These are phyloP conservation scores for Rhizopogon vesiculosus DNA, from an alignment of 768 basidiomycete species.

Conservation along the genomic window DNA sequence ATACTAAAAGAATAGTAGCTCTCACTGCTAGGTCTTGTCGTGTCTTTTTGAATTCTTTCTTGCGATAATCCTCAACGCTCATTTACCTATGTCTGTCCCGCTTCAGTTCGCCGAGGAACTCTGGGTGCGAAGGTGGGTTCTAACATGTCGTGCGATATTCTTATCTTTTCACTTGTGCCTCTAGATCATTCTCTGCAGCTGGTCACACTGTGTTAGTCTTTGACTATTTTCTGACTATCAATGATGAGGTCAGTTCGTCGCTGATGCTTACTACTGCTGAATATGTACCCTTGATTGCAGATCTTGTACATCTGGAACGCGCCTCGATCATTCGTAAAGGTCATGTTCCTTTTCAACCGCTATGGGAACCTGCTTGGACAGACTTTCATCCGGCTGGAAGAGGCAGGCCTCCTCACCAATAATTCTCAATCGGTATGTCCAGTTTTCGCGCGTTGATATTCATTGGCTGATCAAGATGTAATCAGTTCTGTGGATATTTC, in stretches of 20 bases:
- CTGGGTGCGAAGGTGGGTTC: not conserved
- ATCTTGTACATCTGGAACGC: conserved; percentile 7
- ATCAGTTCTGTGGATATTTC: conserved; percentile 14
- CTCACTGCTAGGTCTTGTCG: no score
- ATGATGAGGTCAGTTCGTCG: conserved; percentile 16
- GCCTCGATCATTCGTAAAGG: conserved; percentile 10
- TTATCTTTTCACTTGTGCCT: not conserved
- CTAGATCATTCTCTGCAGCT: conserved; percentile 9
- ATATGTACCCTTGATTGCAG: not conserved
- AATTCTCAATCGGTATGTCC: conserved; percentile 12
- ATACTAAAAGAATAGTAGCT: no score
- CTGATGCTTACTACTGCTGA: conserved; percentile 13
- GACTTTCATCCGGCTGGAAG: conserved; percentile 15
- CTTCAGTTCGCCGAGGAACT: not conserved
- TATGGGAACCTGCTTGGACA: conserved; percentile 15
- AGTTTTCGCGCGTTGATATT: not conserved
- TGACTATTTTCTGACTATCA: conserved; percentile 22
- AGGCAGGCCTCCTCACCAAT: conserved; percentile 14
- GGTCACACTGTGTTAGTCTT: conserved; percentile 20
- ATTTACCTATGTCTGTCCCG: not conserved
- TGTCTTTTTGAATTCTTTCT: not conserved
- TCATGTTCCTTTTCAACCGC: conserved; percentile 14
- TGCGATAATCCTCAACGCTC: not conserved
- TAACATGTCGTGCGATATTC: not conserved
- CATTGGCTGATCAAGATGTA: not conserved